phyloP scores from a whole-genome alignment of 2,329 filamentous ascomycete genomes.

The Didymella pomorum region DNA sequence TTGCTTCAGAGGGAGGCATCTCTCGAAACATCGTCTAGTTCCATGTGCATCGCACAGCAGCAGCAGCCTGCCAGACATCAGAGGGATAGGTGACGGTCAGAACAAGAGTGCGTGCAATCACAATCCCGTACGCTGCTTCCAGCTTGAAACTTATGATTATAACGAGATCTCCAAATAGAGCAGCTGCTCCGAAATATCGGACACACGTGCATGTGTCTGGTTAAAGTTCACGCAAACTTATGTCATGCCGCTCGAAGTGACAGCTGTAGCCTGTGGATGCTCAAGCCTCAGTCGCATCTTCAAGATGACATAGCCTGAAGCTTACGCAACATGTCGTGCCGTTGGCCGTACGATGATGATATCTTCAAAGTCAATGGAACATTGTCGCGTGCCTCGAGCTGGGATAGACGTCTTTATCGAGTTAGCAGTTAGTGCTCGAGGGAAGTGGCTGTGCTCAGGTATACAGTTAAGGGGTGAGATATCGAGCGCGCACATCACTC shows the following conservation, averaged over 20 bases:
- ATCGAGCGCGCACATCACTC: constrained; percentile 5
- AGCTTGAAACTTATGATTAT: neutral
- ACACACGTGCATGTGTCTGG: constrained; percentile 7
- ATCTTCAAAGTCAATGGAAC: neutral
- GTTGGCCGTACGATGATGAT: neutral
- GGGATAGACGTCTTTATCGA: constrained; percentile 3
- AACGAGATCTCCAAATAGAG: neutral
- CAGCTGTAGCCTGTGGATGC: constrained; percentile 6
- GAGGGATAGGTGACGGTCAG: neutral
- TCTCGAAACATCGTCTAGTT: neutral
- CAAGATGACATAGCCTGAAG: neutral
- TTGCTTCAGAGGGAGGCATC: neutral
- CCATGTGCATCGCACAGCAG: neutral
- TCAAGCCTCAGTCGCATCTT: neutral
- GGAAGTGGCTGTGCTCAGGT: constrained; percentile 12
- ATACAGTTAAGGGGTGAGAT: constrained; percentile 1
- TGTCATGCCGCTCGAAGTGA: constrained; percentile 6
- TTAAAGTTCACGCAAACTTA: neutral
- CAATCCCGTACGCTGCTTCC: neutral
- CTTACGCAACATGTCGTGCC: neutral
- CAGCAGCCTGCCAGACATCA: neutral
- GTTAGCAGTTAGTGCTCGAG: constrained; percentile 6
- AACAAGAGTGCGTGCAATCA: neutral
- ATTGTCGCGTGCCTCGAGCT: neutral
- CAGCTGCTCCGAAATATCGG: constrained; percentile 5